Percentiles rank a stretch among this genome's conserved stretches.
These are phyloP conservation scores for Alternaria burnsii DNA, from an alignment of 2,329 filamentous ascomycete genomes.

Conservation along the genomic window DNA sequence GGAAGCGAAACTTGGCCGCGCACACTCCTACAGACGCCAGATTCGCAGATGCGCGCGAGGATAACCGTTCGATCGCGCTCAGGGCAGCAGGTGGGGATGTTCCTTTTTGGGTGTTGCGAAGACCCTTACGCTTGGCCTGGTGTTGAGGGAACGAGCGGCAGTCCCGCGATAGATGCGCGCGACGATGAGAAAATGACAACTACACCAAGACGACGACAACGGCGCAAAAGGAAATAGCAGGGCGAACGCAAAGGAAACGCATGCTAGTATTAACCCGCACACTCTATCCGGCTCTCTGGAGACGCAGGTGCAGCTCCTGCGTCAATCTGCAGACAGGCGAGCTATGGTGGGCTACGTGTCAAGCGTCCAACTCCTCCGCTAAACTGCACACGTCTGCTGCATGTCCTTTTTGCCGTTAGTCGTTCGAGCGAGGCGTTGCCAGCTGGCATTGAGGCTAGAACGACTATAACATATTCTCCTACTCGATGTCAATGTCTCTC, in stretches of 20 bases:
- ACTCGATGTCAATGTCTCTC: slow-evolving; percentile 29
- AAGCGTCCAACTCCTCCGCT: slow-evolving; percentile 46
- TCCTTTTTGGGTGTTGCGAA: slow-evolving; percentile 22
- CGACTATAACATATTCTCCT: slow-evolving; percentile 29
- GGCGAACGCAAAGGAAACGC: slow-evolving; percentile 35
- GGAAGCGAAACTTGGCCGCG: slow-evolving; percentile 37
- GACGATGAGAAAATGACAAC: slow-evolving; percentile 14
- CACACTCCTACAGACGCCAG: slow-evolving; percentile 22
- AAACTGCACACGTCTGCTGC: slow-evolving; percentile 43
- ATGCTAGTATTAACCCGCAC: slow-evolving; percentile 46
- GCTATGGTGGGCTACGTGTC: slow-evolving; percentile 48
- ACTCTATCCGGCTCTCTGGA: slow-evolving; percentile 45
- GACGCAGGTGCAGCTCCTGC: slow-evolving; percentile 51
- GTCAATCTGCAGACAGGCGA: slow-evolving; percentile 52
- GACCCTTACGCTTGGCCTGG: slow-evolving; percentile 16
- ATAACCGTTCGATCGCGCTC: slow-evolving; percentile 24
- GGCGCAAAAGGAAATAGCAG: slow-evolving; percentile 33
- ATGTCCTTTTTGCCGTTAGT: slow-evolving; percentile 38
- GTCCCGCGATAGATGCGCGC: slow-evolving; percentile 30
- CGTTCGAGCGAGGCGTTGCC: slow-evolving; percentile 46
- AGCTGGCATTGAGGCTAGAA: slow-evolving; percentile 47
- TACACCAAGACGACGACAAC: slow-evolving; percentile 17
- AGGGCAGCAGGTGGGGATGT: slow-evolving; percentile 13
- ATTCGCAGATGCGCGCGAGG: slow-evolving; percentile 26
- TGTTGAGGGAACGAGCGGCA: slow-evolving; percentile 34